A percentile compares a stretch with the other conserved stretches of the same genome.
These are phyloP conservation scores for Nemania sp. DNA, from an alignment of 2,329 filamentous ascomycete genomes.

Conservation along the genomic window DNA sequence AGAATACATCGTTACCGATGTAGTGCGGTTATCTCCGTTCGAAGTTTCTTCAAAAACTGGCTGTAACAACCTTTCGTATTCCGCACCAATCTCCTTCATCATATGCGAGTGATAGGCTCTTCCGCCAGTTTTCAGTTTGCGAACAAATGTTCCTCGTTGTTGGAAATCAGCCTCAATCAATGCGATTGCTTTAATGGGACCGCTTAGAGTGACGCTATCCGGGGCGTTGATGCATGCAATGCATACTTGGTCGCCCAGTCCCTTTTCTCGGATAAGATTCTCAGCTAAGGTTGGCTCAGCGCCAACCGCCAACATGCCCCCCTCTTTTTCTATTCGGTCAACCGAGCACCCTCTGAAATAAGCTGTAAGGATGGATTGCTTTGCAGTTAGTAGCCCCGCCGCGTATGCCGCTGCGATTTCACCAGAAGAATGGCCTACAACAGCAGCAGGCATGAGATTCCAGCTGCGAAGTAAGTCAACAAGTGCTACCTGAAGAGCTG, in stretches of 20 bases:
- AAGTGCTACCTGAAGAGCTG: background rate
- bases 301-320: background rate
- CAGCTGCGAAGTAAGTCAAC: constrained; percentile 5
- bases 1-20: background rate
- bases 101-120: background rate
- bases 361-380: constrained; percentile 18
- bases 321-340: background rate
- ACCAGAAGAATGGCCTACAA: constrained; percentile 38
- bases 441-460: constrained; percentile 9
- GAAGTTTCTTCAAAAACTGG: background rate
- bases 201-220: background rate
- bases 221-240: background rate
- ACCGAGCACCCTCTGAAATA: constrained; percentile 12
- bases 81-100: background rate
- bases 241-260: background rate
- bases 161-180: background rate
- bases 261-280: background rate
- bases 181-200: background rate
- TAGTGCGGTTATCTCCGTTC: too few relatives aligned
- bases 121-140: background rate
- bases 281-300: background rate
- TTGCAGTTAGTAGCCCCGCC: constrained; percentile 32
- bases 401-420: constrained; percentile 49
- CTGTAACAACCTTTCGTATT: background rate
- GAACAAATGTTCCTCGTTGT: background rate